Conservation (phyloP, 2,329 filamentous ascomycete genomes). For the Neofusicoccum parvum region DNA sequence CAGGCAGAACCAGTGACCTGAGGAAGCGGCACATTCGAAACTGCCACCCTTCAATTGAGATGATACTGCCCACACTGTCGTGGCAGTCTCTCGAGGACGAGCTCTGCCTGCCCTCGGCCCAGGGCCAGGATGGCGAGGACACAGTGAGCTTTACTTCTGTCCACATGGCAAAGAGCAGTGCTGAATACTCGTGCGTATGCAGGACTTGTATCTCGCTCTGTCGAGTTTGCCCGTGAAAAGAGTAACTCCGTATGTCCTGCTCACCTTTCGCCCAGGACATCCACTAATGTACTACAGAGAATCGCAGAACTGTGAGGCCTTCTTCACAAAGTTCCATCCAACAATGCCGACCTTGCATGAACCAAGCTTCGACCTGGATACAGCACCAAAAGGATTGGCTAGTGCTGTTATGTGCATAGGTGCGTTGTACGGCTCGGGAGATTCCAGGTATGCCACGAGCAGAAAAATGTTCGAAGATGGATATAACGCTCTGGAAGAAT, state of each 20-base stretch:
- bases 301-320: not conserved
- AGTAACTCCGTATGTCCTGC: not conserved
- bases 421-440: not conserved
- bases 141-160: not conserved
- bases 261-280: not conserved
- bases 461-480: not conserved
- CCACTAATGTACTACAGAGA: not conserved
- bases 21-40: not conserved
- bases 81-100: constrained; percentile 4
- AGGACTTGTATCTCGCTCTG: not conserved
- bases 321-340: not conserved
- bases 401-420: not conserved
- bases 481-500: not conserved
- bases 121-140: not conserved
- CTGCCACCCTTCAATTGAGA: not conserved
- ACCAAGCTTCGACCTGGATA: not conserved
- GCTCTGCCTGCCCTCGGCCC: not conserved
- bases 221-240: not conserved
- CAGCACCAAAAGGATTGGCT: not conserved
- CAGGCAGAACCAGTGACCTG: not conserved
- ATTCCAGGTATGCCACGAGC: not conserved
- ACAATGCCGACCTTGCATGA: not conserved
- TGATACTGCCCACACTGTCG: not conserved
- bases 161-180: not conserved
- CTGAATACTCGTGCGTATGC: not conserved